Conservation (phyloP, 495 filamentous ascomycete species). For the Margaritispora aquatica region DNA sequence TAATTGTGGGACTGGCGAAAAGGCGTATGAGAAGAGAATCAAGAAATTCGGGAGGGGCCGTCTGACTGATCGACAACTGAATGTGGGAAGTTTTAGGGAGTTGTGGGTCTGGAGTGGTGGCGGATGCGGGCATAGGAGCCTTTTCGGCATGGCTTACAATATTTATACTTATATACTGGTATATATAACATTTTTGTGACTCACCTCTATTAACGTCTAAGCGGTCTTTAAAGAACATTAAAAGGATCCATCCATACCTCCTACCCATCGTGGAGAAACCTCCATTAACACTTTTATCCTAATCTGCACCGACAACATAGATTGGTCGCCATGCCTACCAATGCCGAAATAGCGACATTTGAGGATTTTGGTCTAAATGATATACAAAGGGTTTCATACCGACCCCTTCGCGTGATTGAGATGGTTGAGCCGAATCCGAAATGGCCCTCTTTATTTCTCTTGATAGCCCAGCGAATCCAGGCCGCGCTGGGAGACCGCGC, state of each 20-base stretch:
- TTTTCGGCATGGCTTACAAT: no score
- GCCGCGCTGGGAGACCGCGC: background rate
- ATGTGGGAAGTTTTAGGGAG: no score
- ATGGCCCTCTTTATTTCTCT: background rate
- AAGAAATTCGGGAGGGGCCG: no score
- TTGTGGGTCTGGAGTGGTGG: no score
- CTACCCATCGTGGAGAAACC: background rate
- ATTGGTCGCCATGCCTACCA: background rate
- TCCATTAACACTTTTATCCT: background rate
- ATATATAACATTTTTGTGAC: background rate
- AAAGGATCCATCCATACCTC: background rate
- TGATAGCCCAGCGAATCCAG: background rate
- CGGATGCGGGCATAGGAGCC: no score
- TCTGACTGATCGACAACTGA: no score
- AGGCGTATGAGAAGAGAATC: no score
- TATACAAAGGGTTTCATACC: background rate
- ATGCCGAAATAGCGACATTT: background rate
- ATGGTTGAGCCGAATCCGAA: slow-evolving; percentile 2
- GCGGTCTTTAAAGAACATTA: background rate
- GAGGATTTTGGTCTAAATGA: background rate
- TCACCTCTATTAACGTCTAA: background rate
- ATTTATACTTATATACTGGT: no score
- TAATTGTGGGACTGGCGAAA: no score
- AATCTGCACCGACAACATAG: background rate
- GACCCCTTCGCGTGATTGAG: background rate